Percentiles rank a stretch among this genome's conserved stretches.
Evolutionary conservation across 495 filamentous ascomycete genomes (phyloP).

Genomic region (Lophium mytilinum): DNA sequence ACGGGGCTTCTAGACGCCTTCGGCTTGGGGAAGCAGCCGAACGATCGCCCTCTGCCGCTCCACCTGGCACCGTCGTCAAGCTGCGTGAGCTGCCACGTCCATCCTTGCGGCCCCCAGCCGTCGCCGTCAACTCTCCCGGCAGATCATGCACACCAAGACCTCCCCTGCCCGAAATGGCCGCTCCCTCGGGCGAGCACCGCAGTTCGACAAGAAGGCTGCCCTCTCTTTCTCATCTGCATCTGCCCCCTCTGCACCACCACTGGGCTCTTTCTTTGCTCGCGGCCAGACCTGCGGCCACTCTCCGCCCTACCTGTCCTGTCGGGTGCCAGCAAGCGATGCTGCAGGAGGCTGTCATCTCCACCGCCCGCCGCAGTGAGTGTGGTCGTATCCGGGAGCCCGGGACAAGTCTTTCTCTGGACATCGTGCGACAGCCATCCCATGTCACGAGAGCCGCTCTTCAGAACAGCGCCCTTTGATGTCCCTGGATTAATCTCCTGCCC

Average conservation of each 20-base stretch:
- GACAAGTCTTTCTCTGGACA: slow-evolving; percentile 9
- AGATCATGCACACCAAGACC: slow-evolving; percentile 20
- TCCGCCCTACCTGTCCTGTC: background rate
- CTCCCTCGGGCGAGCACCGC: slow-evolving; percentile 8
- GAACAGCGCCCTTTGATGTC: slow-evolving; percentile 1
- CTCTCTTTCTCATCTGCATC: background rate
- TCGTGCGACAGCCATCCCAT: slow-evolving; percentile 10
- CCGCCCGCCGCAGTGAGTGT: slow-evolving; percentile 1
- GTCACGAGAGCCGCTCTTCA: background rate
- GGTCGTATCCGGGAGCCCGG: slow-evolving; percentile 17
- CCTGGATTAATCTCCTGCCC: background rate
- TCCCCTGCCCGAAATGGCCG: slow-evolving; percentile 18
- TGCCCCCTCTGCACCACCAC: background rate
- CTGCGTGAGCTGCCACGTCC: slow-evolving; percentile 10
- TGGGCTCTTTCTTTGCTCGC: background rate
- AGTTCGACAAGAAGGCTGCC: background rate
- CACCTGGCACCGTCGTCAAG: background rate
- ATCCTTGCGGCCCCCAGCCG: slow-evolving; percentile 14
- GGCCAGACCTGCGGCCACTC: background rate
- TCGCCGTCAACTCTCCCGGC: slow-evolving; percentile 22
- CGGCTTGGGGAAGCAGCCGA: background rate
- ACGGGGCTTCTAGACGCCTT: background rate
- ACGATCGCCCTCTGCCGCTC: background rate
- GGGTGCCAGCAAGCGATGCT: slow-evolving; percentile 11
- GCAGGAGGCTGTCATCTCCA: slow-evolving; percentile 21